A percentile compares a stretch with the other conserved stretches of the same genome.
These are phyloP conservation scores for Penicillium sp. DNA, from an alignment of 2,329 filamentous ascomycete genomes.

Conservation along the genomic window DNA sequence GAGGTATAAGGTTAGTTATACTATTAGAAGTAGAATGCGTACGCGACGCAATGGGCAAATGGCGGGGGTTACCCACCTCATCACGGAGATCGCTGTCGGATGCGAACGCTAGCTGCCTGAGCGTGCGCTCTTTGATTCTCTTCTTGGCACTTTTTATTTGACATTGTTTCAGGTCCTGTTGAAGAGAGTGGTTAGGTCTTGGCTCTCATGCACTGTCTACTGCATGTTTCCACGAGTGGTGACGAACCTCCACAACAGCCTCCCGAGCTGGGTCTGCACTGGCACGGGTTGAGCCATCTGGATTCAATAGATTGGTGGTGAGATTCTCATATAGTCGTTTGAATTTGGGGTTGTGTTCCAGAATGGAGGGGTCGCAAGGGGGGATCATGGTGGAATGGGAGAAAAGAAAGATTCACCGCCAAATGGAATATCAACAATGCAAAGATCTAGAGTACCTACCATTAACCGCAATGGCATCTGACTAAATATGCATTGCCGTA, in stretches of 20 bases:
- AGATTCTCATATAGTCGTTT: conserved; percentile 43
- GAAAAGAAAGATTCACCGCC: conserved; percentile 22
- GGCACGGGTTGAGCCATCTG: conserved; percentile 42
- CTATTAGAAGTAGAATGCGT: not conserved
- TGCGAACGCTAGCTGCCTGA: conserved; percentile 36
- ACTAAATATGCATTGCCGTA: not conserved
- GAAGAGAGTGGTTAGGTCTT: not conserved
- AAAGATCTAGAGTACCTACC: not conserved
- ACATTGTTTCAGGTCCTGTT: conserved; percentile 38
- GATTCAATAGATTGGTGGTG: conserved; percentile 38
- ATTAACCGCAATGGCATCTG: not conserved
- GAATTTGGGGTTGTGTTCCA: conserved; percentile 45
- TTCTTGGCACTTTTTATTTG: conserved; percentile 35
- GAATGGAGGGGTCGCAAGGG: conserved; percentile 40
- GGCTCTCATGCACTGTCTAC: not conserved
- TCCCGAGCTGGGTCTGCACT: conserved; percentile 32
- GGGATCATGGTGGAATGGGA: conserved; percentile 41
- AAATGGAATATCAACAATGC: not conserved
- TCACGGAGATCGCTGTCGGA: conserved; percentile 33
- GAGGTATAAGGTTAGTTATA: not conserved
- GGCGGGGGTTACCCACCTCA: conserved; percentile 29
- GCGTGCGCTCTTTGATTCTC: conserved; percentile 32
- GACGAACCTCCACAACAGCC: conserved; percentile 35
- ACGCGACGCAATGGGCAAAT: not conserved
- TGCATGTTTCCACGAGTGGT: not conserved